Evolutionary conservation across 169 alveolate genomes (phyloP).

Genomic region (Cyclospora cayetanensis): DNA sequence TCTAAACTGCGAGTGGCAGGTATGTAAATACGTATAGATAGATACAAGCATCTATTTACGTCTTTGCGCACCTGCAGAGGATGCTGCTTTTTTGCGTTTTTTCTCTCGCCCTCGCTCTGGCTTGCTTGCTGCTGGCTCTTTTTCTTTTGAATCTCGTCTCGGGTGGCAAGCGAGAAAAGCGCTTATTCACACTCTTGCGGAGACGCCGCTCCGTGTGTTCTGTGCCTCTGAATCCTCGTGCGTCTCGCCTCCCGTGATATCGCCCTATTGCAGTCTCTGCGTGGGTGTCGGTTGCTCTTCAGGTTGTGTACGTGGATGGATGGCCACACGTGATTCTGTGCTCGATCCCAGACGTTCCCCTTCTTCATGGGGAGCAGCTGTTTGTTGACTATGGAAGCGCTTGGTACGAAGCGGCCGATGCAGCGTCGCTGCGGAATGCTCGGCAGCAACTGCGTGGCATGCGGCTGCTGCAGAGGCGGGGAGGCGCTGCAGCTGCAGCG

Average conservation of each 20-base stretch:
- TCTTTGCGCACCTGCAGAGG: too few relatives aligned
- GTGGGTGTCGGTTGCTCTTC: not conserved
- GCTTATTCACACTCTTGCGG: not conserved
- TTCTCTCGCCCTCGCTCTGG: not conserved
- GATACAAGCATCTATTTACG: too few relatives aligned
- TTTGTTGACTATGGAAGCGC: conserved; percentile 77
- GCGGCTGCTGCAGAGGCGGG: not conserved
- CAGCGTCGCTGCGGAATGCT: not conserved
- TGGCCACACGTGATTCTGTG: conserved; percentile 80
- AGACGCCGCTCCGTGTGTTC: not conserved
- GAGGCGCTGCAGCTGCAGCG: not conserved
- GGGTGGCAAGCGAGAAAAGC: too few relatives aligned
- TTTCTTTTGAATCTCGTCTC: too few relatives aligned
- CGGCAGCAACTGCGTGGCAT: conserved; percentile 1
- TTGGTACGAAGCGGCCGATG: conserved; percentile 67
- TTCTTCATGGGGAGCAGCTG: conserved; percentile 76
- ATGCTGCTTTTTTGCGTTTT: too few relatives aligned
- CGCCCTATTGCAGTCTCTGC: not conserved
- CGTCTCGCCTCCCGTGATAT: not conserved
- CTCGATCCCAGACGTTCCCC: conserved; percentile 76
- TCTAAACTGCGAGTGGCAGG: conserved; percentile 40
- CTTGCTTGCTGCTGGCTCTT: too few relatives aligned
- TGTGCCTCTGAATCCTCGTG: not conserved
- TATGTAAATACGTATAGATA: too few relatives aligned
- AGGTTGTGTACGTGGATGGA: conserved; percentile 76